phyloP scores from a whole-genome alignment of 331 rosid genomes.

The Rosa hybrid region DNA sequence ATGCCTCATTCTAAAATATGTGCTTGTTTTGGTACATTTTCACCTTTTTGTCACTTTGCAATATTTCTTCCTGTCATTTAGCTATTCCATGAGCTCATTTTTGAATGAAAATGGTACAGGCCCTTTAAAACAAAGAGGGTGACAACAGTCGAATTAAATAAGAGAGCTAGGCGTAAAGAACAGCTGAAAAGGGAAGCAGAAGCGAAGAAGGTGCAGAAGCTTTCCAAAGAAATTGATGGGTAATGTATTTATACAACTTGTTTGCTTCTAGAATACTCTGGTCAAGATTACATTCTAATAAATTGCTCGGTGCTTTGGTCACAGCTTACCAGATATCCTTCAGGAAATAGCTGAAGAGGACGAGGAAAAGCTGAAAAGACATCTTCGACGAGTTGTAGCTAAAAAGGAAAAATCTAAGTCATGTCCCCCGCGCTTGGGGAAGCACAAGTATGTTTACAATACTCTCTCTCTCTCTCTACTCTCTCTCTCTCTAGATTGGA shows the following conservation, averaged over 20 bases:
- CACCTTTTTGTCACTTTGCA: background rate
- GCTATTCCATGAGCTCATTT: slow-evolving; percentile 22
- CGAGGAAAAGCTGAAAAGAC: slow-evolving; percentile 57
- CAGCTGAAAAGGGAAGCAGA: slow-evolving; percentile 58
- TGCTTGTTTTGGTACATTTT: background rate
- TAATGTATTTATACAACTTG: slow-evolving; percentile 18
- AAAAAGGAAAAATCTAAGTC: slow-evolving; percentile 70
- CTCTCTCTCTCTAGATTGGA: background rate
- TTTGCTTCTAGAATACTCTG: slow-evolving; percentile 1
- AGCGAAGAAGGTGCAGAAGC: slow-evolving; percentile 43
- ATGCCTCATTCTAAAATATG: background rate
- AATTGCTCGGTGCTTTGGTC: slow-evolving; percentile 19
- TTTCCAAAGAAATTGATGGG: slow-evolving; percentile 86
- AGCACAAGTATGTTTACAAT: slow-evolving; percentile 60
- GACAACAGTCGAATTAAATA: slow-evolving; percentile 72
- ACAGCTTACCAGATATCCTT: slow-evolving; percentile 66
- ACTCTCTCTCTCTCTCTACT: background rate
- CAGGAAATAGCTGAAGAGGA: slow-evolving; percentile 78
- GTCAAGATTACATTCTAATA: slow-evolving; percentile 20
- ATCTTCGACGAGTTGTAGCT: slow-evolving; percentile 63
- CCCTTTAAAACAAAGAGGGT: slow-evolving; percentile 58
- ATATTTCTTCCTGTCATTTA: background rate
- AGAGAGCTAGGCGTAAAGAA: slow-evolving; percentile 69
- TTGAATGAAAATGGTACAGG: slow-evolving; percentile 44
- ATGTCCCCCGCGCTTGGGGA: slow-evolving; percentile 82